Conservation (phyloP, 257 asterid genomes). For the Solanum sitiens region DNA sequence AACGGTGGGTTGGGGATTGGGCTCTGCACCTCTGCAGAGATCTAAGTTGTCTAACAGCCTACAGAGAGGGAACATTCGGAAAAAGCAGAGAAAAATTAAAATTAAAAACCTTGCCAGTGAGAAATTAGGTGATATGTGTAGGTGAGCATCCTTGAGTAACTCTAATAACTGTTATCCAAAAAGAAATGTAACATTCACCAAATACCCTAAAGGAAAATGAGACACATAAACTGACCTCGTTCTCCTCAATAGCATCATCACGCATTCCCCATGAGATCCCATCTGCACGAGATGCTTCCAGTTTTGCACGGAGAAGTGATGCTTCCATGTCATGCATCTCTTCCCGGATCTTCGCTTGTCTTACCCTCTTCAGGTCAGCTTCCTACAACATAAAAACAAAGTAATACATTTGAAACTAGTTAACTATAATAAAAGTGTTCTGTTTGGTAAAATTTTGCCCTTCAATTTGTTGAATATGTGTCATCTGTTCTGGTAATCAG, state of each 20-base stretch:
- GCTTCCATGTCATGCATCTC: conserved; percentile 89
- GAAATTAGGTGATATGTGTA: not conserved
- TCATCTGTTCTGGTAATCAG: not conserved
- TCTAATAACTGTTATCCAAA: not conserved
- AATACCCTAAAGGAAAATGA: not conserved
- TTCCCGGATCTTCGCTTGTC: conserved; percentile 49
- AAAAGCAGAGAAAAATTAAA: not conserved
- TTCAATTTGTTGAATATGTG: not conserved
- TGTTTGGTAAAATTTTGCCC: no score
- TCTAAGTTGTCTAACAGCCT: not conserved
- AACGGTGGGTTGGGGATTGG: not conserved
- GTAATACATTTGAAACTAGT: not conserved
- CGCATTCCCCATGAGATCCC: conserved; percentile 98
- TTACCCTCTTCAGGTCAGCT: conserved; percentile 62
- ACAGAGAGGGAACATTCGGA: not conserved
- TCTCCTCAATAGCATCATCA: conserved; percentile 94
- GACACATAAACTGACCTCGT: conserved; percentile 47
- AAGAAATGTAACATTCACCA: not conserved
- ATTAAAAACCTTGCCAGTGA: not conserved
- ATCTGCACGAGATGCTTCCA: conserved; percentile 81
- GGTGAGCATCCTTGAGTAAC: not conserved
- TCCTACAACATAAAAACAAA: conserved; percentile 49
- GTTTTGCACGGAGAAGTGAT: conserved; percentile 78
- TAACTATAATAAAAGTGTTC: not conserved
- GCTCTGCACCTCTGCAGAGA: not conserved